Evolutionary conservation across 2,329 filamentous ascomycete species (phyloP), one percentile per base, ranked within the genome.

Genomic region (Pestalotiopsis sp.): DNA sequence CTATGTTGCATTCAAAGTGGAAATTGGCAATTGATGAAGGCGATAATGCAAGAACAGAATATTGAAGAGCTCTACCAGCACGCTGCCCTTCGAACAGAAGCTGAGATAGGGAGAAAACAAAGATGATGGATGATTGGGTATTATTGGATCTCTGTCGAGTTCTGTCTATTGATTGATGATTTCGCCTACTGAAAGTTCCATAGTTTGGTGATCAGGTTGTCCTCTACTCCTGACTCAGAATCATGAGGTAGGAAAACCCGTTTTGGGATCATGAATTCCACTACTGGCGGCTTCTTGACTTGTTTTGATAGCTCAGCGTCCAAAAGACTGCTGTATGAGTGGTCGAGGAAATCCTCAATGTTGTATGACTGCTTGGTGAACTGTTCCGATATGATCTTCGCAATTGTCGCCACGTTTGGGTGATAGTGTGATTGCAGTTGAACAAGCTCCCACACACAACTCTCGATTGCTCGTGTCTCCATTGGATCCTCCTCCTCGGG

Each of bases 341-440:
- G 94, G 77, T 99, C 96, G 62, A 98, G 82, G 80, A 99, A 99
- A 77, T 99, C 96, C 77, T 99, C 96, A n/a, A 98, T 82, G 74
- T 94, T 96, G 81, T 98, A 99, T 2, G 92, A 88, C 73, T 94
- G 91, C 82, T 99, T 99, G 2, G 96, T 99, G 79, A 98, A 99
- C 79, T 98, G 96, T 81, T 98, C 94, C 2, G 93, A 93, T 68
- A 99, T 90, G 72, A 99, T 97, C 80, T 94, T 96, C 59, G 94
- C 92, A 73, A 99, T 90, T 2, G 95, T 96, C 0, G 95, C 95
- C 27, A 99, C 94, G 74, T 98, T 99, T 14, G 97, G 96, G 78
- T 99, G 96, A 80, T 97, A 98, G 80, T 99, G 97, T 0, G 90
- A 91, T 79, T 97, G 94, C 68, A 98, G 84, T 69, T 94, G 94